phyloP scores from a whole-genome alignment of 306 rosid species.

The Nissolia schottii region DNA sequence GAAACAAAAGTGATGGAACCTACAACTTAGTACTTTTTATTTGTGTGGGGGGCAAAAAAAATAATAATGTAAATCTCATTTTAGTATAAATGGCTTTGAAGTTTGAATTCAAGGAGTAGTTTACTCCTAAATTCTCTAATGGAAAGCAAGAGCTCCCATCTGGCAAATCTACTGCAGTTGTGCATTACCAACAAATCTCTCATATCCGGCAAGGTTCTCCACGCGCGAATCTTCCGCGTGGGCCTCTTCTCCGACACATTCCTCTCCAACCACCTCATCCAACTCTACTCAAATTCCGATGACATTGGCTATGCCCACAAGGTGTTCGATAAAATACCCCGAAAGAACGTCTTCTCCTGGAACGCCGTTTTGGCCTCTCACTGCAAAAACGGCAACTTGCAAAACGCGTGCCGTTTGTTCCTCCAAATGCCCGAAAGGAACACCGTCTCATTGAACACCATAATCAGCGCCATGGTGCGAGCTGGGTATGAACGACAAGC shows the following conservation, averaged over 20 bases:
- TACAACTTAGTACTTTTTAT: too few species aligned
- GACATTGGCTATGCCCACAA: conserved; percentile 30
- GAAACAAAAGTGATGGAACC: too few species aligned
- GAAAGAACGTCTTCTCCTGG: conserved; percentile 58
- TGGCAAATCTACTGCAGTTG: conserved; percentile 49
- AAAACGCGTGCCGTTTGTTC: conserved; percentile 41
- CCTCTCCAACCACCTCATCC: conserved; percentile 55
- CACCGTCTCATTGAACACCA: conserved; percentile 57
- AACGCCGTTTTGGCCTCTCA: conserved; percentile 53
- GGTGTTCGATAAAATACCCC: conserved; percentile 48
- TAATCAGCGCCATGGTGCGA: conserved; percentile 50
- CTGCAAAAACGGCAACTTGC: conserved; percentile 40
- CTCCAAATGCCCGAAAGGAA: conserved; percentile 62
- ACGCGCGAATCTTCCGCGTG: conserved; percentile 44
- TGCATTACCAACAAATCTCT: conserved; percentile 52
- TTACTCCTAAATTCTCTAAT: not conserved
- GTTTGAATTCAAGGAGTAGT: not conserved
- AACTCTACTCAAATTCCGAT: conserved; percentile 53
- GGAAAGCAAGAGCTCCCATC: conserved; percentile 22
- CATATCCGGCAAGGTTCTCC: conserved; percentile 45
- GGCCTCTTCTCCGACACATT: conserved; percentile 39
- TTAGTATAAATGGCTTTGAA: too few species aligned
- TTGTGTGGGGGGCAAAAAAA: too few species aligned
- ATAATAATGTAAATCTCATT: too few species aligned
- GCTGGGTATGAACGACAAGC: conserved; percentile 48